Percentiles rank a stretch among this genome's conserved stretches.
Evolutionary conservation across 768 basidiomycete species (phyloP).

Genomic region (Kwoniella newhampshirensis): DNA sequence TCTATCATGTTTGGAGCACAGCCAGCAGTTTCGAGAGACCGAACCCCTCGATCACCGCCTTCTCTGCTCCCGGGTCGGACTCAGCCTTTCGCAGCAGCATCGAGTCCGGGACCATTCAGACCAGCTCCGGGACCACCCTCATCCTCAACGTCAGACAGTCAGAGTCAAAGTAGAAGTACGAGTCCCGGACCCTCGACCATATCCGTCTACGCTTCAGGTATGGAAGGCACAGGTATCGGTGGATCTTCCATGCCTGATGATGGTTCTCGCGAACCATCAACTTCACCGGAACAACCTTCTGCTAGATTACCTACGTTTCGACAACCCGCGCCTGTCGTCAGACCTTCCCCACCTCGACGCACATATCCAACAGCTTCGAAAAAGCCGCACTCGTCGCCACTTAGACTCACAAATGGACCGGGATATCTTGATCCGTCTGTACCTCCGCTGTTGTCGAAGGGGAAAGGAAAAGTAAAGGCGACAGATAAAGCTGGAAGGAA

Average conservation of each 20-base stretch:
- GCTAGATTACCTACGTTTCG: constrained; percentile 26
- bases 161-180: constrained; percentile 25
- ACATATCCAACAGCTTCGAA: constrained; percentile 5
- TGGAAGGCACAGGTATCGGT: constrained; percentile 22
- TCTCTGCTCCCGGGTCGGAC: not conserved
- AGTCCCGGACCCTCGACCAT: constrained; percentile 42
- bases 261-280: constrained; percentile 24
- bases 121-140: constrained; percentile 9
- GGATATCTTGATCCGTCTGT: constrained; percentile 40
- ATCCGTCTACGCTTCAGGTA: constrained; percentile 38
- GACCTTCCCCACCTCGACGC: constrained; percentile 2
- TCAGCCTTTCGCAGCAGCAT: constrained; percentile 3
- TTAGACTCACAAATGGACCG: not conserved
- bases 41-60: constrained; percentile 11
- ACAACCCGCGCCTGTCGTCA: constrained; percentile 18
- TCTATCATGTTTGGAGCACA: constrained; percentile 31
- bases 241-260: constrained; percentile 6
- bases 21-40: constrained; percentile 18
- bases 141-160: constrained; percentile 19
- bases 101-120: constrained; percentile 27
- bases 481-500: constrained; percentile 26
- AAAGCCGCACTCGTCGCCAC: constrained; percentile 1
- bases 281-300: constrained; percentile 22
- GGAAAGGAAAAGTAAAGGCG: constrained; percentile 36
- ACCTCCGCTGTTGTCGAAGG: constrained; percentile 13